Conservation (phyloP, 345 rosid species). For the Cardamine occulta region DNA sequence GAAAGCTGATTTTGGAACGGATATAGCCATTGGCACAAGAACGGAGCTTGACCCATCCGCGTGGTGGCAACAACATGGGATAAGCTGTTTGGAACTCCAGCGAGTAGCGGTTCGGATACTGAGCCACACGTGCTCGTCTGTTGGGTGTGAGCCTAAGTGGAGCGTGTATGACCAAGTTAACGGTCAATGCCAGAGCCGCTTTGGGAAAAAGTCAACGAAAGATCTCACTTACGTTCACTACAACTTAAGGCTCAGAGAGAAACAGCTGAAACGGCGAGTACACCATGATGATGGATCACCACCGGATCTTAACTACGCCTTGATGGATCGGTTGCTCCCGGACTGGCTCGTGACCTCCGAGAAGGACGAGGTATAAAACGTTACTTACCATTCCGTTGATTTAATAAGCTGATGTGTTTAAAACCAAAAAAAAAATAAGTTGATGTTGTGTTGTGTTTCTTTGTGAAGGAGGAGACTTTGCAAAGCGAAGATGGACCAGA, state of each 20-base stretch:
- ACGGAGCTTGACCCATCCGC: constrained; percentile 87
- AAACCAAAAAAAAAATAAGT: too few species aligned
- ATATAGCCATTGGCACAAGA: constrained; percentile 80
- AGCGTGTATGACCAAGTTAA: constrained; percentile 66
- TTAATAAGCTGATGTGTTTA: not conserved
- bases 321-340: constrained; percentile 57
- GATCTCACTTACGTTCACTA: constrained; percentile 77
- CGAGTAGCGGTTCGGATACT: constrained; percentile 79
- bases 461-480: constrained; percentile 41
- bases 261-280: constrained; percentile 47
- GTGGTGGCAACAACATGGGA: constrained; percentile 68
- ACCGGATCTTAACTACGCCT: constrained; percentile 51
- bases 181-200: constrained; percentile 57
- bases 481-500: constrained; percentile 31
- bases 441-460: not conserved
- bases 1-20: constrained; percentile 82
- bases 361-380: constrained; percentile 66
- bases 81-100: constrained; percentile 83
- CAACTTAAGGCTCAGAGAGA: constrained; percentile 71
- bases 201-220: constrained; percentile 58
- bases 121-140: constrained; percentile 83
- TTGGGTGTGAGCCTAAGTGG: constrained; percentile 80
- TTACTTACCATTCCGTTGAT: not conserved
- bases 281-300: constrained; percentile 46
- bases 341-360: constrained; percentile 67